phyloP scores from a whole-genome alignment of 2,329 filamentous ascomycete genomes.

The Pseudogymnoascus sp. region DNA sequence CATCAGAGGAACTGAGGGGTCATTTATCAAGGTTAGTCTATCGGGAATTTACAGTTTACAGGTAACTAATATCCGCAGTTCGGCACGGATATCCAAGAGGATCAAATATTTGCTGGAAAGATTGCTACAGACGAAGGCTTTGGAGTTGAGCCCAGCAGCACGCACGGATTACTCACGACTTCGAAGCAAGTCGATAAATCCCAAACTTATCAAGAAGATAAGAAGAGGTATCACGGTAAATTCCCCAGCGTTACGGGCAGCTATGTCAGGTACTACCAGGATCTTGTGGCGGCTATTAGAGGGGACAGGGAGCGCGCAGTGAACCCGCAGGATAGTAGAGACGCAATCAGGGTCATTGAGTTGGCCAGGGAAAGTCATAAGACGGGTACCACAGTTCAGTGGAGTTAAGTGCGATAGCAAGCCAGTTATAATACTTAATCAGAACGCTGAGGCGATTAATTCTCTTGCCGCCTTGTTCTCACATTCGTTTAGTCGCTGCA shows the following conservation, averaged over 20 bases:
- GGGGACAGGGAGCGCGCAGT: constrained; percentile 33
- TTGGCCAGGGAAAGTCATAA: constrained; percentile 34
- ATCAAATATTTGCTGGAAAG: constrained; percentile 25
- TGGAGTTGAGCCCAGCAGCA: constrained; percentile 31
- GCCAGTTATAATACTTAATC: too few relatives aligned
- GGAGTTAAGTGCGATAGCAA: constrained; percentile 15
- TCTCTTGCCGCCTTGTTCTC: too few relatives aligned
- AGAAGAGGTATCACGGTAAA: constrained; percentile 30
- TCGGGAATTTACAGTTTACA: constrained; percentile 17
- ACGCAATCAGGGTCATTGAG: constrained; percentile 35
- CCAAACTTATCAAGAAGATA: constrained; percentile 28
- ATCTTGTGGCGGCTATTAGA: constrained; percentile 33
- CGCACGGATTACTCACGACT: constrained; percentile 33
- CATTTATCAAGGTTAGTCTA: constrained; percentile 30
- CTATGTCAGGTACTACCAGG: constrained; percentile 35
- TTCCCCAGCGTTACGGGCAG: constrained; percentile 34
- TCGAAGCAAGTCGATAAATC: constrained; percentile 29
- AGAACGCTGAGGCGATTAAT: too few relatives aligned
- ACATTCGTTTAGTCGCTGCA: too few relatives aligned
- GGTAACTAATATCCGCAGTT: neutral
- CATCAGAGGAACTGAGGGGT: constrained; percentile 28
- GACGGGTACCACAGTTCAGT: constrained; percentile 27
- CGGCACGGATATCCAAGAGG: constrained; percentile 32
- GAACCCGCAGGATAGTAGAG: constrained; percentile 32
- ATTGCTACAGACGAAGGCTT: constrained; percentile 27